Evolutionary conservation across 331 rosid genomes (phyloP).

Genomic region (Rhamnella rubrinervis): DNA sequence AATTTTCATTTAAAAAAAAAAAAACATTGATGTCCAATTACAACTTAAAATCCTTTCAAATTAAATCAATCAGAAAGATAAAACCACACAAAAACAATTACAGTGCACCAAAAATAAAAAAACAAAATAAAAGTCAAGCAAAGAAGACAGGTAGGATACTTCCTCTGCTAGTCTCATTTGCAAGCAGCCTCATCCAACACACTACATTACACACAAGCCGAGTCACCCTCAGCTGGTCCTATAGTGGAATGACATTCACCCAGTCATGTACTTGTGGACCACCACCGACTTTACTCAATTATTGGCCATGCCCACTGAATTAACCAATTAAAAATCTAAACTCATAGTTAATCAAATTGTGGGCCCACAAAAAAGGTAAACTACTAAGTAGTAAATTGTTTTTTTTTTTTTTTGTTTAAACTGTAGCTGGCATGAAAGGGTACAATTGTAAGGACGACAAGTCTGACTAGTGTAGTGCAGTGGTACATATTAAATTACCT

Average conservation of each 20-base stretch:
- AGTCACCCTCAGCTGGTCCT: background rate
- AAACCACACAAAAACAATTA: too few species aligned
- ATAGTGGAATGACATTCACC: background rate
- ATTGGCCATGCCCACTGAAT: background rate
- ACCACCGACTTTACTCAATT: background rate
- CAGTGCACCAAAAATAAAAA: background rate
- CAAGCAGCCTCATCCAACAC: background rate
- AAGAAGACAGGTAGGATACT: background rate
- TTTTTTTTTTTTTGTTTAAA: too few species aligned
- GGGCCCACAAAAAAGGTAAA: background rate
- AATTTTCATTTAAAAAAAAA: too few species aligned
- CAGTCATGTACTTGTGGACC: background rate
- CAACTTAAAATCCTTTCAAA: too few species aligned
- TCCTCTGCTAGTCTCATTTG: constrained; percentile 8
- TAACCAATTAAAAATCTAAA: too few species aligned
- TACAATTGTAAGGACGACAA: too few species aligned
- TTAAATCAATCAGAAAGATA: too few species aligned
- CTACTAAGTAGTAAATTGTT: background rate
- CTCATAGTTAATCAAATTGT: background rate
- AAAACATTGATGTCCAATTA: too few species aligned
- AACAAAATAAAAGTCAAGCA: background rate
- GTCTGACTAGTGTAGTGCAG: background rate
- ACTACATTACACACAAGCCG: background rate
- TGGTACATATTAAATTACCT: background rate
- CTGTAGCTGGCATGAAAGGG: too few species aligned